Evolutionary conservation across 148 eudicot genomes (phyloP), one percentile per base, ranked within the genome.

Genomic region (Beta vulgaris): DNA sequence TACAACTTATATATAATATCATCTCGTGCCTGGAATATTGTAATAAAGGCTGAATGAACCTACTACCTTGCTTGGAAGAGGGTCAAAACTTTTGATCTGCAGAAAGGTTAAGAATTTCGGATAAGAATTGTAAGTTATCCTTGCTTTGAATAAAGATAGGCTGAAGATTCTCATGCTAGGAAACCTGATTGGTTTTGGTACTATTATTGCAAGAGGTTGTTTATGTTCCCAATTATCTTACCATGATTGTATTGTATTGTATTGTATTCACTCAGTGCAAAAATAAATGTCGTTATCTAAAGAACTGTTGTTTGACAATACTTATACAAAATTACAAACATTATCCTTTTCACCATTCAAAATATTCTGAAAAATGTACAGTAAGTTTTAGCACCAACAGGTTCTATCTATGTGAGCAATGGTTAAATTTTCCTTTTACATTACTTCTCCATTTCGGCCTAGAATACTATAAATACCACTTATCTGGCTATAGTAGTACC

Each of bases 11-110:
- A 78, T 78, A 76, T 78, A 78, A 73, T 67, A 71, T 63, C 12
- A 35, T 14, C 28, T 23, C 49, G 55, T 11, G 39, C 21, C 21
- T 57, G 44, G 48, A n/a, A 9, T 65, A 31, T 54, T 69, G 80
- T 82, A 78, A 82, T 84, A 79, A 85, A 85, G 84, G 78, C 40
- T 36, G 32, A 54, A 53, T 78, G 85, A 78, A 84, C 81, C 82
- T 61, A 68, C 80, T 87, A 74, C 93, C 84, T 89, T 89, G 93
- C 93, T 89, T 89, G 84, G 6, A 32, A 13, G 53, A n/a, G 68
- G 73, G 84, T 66, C 31, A 76, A 80, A 62, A 73, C 43, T 61
- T 69, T 57, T 25, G 15, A 68, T 60, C 23, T 58, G 29, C 23
- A 23, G 62, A 21, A 68, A 77, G 80, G 83, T 51, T 76, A 66